These are phyloP conservation scores for Aspergillus hancockii DNA, from an alignment of 495 filamentous ascomycete species.

Conservation along the genomic window DNA sequence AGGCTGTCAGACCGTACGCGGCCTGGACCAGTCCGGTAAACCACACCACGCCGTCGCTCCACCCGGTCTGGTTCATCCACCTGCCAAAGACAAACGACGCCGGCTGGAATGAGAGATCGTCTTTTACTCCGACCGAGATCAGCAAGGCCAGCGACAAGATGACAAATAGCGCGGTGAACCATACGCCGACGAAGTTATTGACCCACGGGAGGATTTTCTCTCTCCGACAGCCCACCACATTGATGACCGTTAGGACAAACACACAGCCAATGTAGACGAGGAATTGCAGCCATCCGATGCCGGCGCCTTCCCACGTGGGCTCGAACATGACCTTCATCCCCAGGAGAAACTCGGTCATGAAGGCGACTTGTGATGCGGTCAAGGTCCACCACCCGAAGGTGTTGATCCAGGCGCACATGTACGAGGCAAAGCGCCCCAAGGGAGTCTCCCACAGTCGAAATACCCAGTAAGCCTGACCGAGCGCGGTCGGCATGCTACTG, in stretches of 20 bases:
- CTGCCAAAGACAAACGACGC: conserved; percentile 54
- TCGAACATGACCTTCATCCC: conserved; percentile 50
- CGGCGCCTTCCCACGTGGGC: conserved; percentile 35
- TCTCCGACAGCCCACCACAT: conserved; percentile 47
- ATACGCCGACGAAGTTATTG: conserved; percentile 51
- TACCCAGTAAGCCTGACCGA: conserved; percentile 49
- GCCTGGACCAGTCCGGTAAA: conserved; percentile 63
- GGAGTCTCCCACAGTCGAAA: conserved; percentile 40
- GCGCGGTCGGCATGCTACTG: conserved; percentile 47
- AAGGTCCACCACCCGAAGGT: conserved; percentile 52
- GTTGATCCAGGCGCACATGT: conserved; percentile 52
- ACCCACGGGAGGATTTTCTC: conserved; percentile 46
- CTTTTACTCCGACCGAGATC: conserved; percentile 43
- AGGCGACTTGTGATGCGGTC: conserved; percentile 45
- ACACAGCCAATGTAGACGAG: conserved; percentile 45
- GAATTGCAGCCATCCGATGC: conserved; percentile 46
- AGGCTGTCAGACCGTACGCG: conserved; percentile 61
- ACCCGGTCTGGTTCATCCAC: conserved; percentile 64
- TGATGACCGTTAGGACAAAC: conserved; percentile 39
- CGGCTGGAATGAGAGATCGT: conserved; percentile 41
- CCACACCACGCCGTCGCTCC: conserved; percentile 64
- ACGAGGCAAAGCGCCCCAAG: conserved; percentile 39
- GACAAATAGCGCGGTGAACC: conserved; percentile 46
- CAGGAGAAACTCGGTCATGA: conserved; percentile 49
- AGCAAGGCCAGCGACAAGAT: conserved; percentile 45